A percentile compares a stretch with the other conserved stretches of the same genome.
phyloP scores from a whole-genome alignment of 2,329 filamentous ascomycete genomes.

The Escovopsis sp. region DNA sequence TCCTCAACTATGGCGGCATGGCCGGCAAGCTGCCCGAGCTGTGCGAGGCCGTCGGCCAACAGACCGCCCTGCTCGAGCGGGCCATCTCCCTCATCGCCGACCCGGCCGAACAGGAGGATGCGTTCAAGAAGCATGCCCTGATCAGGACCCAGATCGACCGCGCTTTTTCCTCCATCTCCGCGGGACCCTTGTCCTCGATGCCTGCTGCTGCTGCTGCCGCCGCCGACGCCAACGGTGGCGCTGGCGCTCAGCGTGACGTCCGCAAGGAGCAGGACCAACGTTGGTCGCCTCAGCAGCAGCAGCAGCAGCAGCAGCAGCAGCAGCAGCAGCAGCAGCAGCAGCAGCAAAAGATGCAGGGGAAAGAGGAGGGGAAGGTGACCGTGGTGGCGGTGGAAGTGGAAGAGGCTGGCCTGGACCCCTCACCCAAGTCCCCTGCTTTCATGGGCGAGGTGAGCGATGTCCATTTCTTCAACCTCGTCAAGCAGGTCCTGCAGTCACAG shows the following conservation, averaged over 20 bases:
- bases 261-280: background rate
- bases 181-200: background rate
- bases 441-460: constrained; percentile 23
- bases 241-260: too few species aligned
- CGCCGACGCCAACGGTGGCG: too few species aligned
- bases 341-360: too few species aligned
- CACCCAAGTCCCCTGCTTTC: background rate
- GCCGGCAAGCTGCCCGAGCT: background rate
- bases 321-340: too few species aligned
- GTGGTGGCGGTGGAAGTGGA: too few species aligned
- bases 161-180: background rate
- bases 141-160: background rate
- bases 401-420: background rate
- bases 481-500: constrained; percentile 10
- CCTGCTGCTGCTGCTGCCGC: background rate
- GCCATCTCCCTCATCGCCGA: background rate
- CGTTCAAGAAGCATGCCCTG: background rate
- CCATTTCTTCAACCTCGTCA: constrained; percentile 19
- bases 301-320: too few species aligned
- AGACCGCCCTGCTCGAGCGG: constrained; percentile 4
- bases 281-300: too few species aligned
- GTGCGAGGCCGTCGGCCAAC: constrained; percentile 9
- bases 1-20: background rate
- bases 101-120: background rate
- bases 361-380: too few species aligned